Conservation (phyloP, 345 rosid species). For the Jatropha curcas region DNA sequence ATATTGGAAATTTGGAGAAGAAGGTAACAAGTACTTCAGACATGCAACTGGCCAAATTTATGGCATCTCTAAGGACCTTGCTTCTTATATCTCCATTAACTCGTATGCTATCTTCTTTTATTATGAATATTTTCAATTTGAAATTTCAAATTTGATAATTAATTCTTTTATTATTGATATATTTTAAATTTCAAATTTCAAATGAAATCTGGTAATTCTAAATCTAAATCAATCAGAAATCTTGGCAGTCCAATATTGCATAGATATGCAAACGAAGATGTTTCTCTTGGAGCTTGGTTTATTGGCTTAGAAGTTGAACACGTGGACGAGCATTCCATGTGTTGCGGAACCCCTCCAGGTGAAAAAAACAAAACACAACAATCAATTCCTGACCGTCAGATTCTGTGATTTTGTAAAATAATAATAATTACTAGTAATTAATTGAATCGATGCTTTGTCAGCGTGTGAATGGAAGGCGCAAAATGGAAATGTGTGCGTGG, state of each 20-base stretch:
- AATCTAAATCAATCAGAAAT: too few relatives aligned
- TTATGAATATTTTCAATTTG: too few relatives aligned
- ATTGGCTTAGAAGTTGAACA: conserved; percentile 86
- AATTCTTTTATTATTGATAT: too few relatives aligned
- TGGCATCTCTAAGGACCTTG: conserved; percentile 87
- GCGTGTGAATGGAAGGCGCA: conserved; percentile 79
- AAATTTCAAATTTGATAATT: not conserved
- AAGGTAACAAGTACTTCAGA: conserved; percentile 84
- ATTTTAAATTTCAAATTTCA: too few relatives aligned
- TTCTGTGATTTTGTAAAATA: too few relatives aligned
- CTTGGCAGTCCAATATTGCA: conserved; percentile 70
- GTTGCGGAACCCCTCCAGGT: conserved; percentile 92
- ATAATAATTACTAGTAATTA: too few relatives aligned
- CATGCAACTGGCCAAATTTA: conserved; percentile 94
- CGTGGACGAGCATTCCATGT: conserved; percentile 76
- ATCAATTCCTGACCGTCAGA: not conserved
- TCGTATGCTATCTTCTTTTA: conserved; percentile 38
- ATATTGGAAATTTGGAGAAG: conserved; percentile 91
- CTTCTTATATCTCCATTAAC: conserved; percentile 73
- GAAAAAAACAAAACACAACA: not conserved
- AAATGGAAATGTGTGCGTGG: conserved; percentile 73
- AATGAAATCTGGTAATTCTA: too few relatives aligned
- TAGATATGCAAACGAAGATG: conserved; percentile 92
- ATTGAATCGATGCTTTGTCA: not conserved
- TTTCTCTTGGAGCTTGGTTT: conserved; percentile 80